Percentiles rank a stretch among this genome's conserved stretches.
Conservation (phyloP, 345 rosid genomes). For the Trapa incisa region DNA sequence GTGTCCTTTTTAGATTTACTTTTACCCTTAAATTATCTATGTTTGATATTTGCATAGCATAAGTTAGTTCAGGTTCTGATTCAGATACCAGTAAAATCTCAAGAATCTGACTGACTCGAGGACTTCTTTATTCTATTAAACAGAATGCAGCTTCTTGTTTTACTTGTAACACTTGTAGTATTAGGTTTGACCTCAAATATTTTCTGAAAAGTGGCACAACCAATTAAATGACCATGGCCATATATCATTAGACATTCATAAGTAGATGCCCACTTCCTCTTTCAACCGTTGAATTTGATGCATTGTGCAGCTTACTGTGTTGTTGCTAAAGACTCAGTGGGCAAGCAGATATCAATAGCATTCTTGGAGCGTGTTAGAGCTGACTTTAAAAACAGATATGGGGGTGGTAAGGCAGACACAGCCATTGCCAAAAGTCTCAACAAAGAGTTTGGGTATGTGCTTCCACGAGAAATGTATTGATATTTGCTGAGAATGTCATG, state of each 20-base stretch:
- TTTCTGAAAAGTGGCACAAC: neutral
- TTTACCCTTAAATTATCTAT: too few relatives aligned
- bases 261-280: neutral
- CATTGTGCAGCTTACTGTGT: conserved; percentile 74
- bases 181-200: neutral
- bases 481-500: neutral
- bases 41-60: neutral
- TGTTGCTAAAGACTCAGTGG: conserved; percentile 81
- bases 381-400: conserved; percentile 83
- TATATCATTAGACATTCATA: neutral
- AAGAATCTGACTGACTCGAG: neutral
- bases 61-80: neutral
- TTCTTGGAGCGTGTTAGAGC: conserved; percentile 85
- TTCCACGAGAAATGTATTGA: neutral
- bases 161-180: neutral
- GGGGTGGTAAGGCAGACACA: conserved; percentile 93
- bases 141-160: neutral
- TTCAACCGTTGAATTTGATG: neutral
- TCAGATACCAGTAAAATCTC: neutral
- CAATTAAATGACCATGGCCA: neutral
- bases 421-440: conserved; percentile 87
- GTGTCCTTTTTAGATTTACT: too few relatives aligned
- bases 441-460: conserved; percentile 79
- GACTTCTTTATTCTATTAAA: neutral
- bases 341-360: conserved; percentile 89